phyloP scores from a whole-genome alignment of 2,329 filamentous ascomycete genomes.

The Lasiodiplodia sp. region DNA sequence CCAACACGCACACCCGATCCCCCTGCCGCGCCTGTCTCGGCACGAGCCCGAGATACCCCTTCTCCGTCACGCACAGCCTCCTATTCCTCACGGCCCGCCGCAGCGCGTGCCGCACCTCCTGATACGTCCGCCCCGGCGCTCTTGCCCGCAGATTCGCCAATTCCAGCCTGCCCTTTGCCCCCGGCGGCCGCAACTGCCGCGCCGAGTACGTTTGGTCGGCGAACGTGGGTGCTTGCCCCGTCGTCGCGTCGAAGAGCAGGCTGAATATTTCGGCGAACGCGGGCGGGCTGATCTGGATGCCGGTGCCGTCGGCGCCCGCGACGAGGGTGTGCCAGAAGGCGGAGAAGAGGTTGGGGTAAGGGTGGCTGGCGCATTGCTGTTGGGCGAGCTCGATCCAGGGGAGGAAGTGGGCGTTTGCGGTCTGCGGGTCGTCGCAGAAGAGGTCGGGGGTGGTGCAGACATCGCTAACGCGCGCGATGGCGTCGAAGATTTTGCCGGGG shows the following conservation, averaged over 20 bases:
- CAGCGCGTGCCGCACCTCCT: slow-evolving; percentile 34
- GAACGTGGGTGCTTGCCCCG: slow-evolving; percentile 32
- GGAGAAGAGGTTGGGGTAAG: too few species aligned
- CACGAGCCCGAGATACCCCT: slow-evolving; percentile 37
- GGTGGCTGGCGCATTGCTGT: background rate
- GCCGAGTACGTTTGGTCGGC: slow-evolving; percentile 36
- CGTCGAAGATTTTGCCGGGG: background rate
- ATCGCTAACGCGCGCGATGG: rapidly evolving
- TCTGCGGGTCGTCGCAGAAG: slow-evolving; percentile 31
- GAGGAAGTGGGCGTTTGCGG: slow-evolving; percentile 29
- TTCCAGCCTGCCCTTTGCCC: slow-evolving; percentile 35
- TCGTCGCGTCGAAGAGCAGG: slow-evolving; percentile 36
- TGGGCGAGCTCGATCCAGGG: slow-evolving; percentile 32
- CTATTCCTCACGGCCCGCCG: slow-evolving; percentile 35
- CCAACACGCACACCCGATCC: slow-evolving; percentile 35
- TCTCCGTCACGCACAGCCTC: slow-evolving; percentile 34
- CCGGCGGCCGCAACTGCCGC: slow-evolving; percentile 30
- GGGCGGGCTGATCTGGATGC: slow-evolving; percentile 28
- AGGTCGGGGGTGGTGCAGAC: slow-evolving; percentile 31
- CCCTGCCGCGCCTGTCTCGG: slow-evolving; percentile 34
- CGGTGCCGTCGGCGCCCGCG: slow-evolving; percentile 34
- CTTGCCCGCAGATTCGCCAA: slow-evolving; percentile 34
- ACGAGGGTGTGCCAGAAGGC: slow-evolving; percentile 38
- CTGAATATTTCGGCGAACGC: slow-evolving; percentile 39
- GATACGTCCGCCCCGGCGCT: slow-evolving; percentile 33